Evolutionary conservation across 495 filamentous ascomycete genomes (phyloP).

Genomic region (Clohesyomyces aquaticus): DNA sequence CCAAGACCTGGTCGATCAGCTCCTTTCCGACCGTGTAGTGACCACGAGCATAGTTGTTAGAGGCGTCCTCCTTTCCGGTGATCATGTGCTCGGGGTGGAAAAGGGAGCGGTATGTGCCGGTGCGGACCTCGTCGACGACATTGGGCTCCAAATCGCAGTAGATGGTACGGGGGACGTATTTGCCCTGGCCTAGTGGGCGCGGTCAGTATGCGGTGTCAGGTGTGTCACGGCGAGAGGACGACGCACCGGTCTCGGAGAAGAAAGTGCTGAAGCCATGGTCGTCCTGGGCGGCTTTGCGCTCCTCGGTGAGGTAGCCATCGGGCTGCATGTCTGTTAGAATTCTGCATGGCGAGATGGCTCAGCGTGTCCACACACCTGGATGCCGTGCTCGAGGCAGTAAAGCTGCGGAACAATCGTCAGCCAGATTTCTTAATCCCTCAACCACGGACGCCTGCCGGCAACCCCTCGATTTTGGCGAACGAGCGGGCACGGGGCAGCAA

Average conservation of each 20-base stretch:
- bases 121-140: conserved; percentile 99
- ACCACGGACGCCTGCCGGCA: no score
- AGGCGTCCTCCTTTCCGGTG: conserved; percentile 98
- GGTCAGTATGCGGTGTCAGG: conserved; percentile 22
- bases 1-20: conserved; percentile 94
- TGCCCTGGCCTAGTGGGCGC: conserved; percentile 76
- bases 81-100: conserved; percentile 99
- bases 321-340: conserved; percentile 67
- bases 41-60: conserved; percentile 98
- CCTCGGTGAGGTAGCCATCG: conserved; percentile 97
- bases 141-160: conserved; percentile 99
- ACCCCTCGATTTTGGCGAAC: conserved; percentile 25
- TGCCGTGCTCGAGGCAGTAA: conserved; percentile 99
- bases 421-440: no score
- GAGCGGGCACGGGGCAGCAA: neutral
- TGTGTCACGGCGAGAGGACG: conserved; percentile 2
- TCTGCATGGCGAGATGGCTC: conserved; percentile 23
- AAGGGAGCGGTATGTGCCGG: conserved; percentile 89
- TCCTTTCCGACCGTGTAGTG: conserved; percentile 99
- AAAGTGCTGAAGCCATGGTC: conserved; percentile 99
- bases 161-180: conserved; percentile 98
- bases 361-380: conserved; percentile 75
- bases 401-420: conserved; percentile 61
- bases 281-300: conserved; percentile 88
- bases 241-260: conserved; percentile 98